Base-by-base conservation (phyloP, 1,139 yeast species). In the Torulaspora globosa region DNA sequence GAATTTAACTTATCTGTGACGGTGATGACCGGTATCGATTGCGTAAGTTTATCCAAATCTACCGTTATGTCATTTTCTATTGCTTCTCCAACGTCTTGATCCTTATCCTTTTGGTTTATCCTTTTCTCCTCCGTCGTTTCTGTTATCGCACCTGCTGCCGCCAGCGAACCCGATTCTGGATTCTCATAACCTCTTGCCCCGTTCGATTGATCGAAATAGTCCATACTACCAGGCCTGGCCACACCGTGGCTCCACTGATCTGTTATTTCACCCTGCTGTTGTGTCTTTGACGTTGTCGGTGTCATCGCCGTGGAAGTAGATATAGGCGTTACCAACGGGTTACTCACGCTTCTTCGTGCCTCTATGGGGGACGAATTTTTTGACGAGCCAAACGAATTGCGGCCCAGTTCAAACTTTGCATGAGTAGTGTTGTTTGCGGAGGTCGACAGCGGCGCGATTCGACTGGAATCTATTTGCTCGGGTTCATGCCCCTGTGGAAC, bases 1-100 rank as follows among this genome's bases (percentile, higher is more conserved):
- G 57, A 49, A 26, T 49, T 53, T 15, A 53, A 31, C 32, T 52
- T 51, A 33, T 55, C 62, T 3, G 62, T 58, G 5, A 58, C 52
- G 5, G 61, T 57, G 15, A 58, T 56, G 4, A 53, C 48, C 5
- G 62, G 62, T 9, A 57, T 43, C 15, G 54, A 43, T 28, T 52
- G 50, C 7, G 57, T 51, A 16, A 57, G 33, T 35, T 52, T 57
- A 27, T 53, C 57, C 27, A 56, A 34, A 39, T 55, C 59, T 11
- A 55, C 56, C 15, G 55, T 51, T 12, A 55, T 36, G 24, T 55
- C 57, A 11, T 45, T 46, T 19, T 40, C 49, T 28, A 32, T 43
- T 21, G 9, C 14, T 23, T 35, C 31, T 12, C 19, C 40, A 5
- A 28, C 44, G 24, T 35, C 32, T 10, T 31, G 32, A 16, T 27